Conservation (phyloP, 2,329 filamentous ascomycete genomes). For the Aureobasidium sp. region DNA sequence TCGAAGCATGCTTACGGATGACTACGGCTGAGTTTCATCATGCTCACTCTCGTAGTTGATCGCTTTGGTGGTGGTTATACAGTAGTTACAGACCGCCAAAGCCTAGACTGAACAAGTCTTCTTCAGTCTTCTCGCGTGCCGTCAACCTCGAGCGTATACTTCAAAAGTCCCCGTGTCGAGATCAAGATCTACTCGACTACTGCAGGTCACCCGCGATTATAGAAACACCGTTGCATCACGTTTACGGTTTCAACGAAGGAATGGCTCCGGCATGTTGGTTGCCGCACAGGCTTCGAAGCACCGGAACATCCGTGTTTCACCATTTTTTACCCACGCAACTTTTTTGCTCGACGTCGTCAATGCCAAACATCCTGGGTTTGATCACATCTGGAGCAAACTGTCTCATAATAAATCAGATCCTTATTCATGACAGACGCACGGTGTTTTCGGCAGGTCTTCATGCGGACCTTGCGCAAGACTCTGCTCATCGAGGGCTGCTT, state of each 20-base stretch:
- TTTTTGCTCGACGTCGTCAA: conserved; percentile 4
- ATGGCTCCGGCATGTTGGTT: conserved; percentile 1
- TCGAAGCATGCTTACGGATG: neutral
- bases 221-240: neutral
- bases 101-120: neutral
- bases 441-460: neutral
- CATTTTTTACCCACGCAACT: neutral
- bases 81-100: neutral
- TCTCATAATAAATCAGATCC: neutral
- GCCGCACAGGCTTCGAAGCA: conserved; percentile 2
- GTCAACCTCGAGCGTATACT: neutral
- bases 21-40: conserved; percentile 1
- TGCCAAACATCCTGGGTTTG: conserved; percentile 1
- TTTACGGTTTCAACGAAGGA: conserved; percentile 4
- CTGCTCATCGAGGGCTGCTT: neutral
- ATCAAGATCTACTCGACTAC: neutral
- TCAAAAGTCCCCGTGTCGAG: neutral
- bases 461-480: conserved; percentile 1
- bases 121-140: neutral
- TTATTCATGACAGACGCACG: conserved; percentile 4
- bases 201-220: neutral
- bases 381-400: neutral
- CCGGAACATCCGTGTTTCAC: conserved; percentile 1
- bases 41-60: neutral
- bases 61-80: neutral